Evolutionary conservation across 1,139 yeast genomes (phyloP), one percentile per base, ranked within the genome.

Genomic region (Saccharomyces hybrid): DNA sequence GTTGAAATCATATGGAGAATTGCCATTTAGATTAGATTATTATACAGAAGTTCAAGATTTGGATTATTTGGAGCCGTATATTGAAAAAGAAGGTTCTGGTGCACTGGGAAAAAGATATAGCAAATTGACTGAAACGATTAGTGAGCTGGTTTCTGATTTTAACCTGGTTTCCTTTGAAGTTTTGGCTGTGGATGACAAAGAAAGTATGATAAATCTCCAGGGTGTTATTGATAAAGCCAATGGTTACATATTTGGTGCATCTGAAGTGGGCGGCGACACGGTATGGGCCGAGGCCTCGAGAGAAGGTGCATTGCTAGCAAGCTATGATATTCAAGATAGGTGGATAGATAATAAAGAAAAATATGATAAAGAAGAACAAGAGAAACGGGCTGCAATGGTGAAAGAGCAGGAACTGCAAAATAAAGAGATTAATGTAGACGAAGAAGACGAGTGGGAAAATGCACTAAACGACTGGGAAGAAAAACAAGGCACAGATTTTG

Each of bases 241-340:
- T 62, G 99, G 99, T 0, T 95, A 95, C 68, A 79, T 88, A 61
- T 90, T 88, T 73, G 99, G 99, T 0, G 75, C 90, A 2, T 86
- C 90, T 41, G 99, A 95, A 63, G 78, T 91, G 13, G 97, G 97
- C 3, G 98, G 98, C 16, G 99, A 95, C 68, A 81, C 95, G 0
- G 83, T 93, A 2, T 95, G 99, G 99, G 87, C 91, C 14, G 97
- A 91, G 63, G 97, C 97, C 0, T 80, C 93, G 0, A 78, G 99
- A 59, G 93, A 88, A 62, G 88, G 90, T 2, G 76, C 78, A 0
- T 81, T 78, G 2, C 62, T 68, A 50, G 67, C 63, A 26, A 68
- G 69, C 48, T 76, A 84, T 5, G 97, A 91, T 67, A 81, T 90
- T 5, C 99, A 95, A 62, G 99, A 95, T 62, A 76, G 99, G 58